Percentiles rank a stretch among this genome's conserved stretches.
phyloP scores from a whole-genome alignment of 495 filamentous ascomycete species.

The Penicillium verhagenii region DNA sequence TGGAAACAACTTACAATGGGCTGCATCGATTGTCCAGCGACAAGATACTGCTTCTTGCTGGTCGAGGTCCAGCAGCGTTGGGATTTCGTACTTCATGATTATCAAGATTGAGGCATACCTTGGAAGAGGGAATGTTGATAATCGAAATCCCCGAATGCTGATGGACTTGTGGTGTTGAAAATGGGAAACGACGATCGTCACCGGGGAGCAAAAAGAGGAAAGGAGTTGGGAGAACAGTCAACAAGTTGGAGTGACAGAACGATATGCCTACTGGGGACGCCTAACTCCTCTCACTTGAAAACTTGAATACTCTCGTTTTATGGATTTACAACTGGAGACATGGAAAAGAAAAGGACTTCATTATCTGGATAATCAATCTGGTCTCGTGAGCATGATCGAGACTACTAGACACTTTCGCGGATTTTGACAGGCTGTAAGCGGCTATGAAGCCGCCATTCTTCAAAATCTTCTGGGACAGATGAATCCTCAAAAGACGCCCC shows the following conservation, averaged over 20 bases:
- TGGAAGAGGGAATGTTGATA: background rate
- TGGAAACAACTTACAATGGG: conserved; percentile 18
- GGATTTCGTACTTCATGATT: conserved; percentile 40
- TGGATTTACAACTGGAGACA: background rate
- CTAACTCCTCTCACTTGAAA: no score
- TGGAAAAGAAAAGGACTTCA: background rate
- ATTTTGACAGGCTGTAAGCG: conserved; percentile 29
- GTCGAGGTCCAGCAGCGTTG: conserved; percentile 37
- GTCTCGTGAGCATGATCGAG: background rate
- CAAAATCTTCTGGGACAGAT: conserved; percentile 4
- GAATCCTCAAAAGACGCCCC: background rate
- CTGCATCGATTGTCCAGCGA: conserved; percentile 20
- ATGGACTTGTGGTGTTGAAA: background rate
- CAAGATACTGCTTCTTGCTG: conserved; percentile 30
- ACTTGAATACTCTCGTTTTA: background rate
- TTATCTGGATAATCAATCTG: background rate
- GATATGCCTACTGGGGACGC: no score
- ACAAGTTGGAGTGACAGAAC: background rate
- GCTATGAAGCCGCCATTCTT: conserved; percentile 32
- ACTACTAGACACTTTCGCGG: conserved; percentile 37
- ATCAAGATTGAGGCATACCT: conserved; percentile 5
- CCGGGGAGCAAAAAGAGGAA: no score
- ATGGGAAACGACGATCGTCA: no score
- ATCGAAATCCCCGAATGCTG: no score
- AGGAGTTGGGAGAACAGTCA: background rate